Conservation (phyloP, 106 monocot genomes). For the Vanilla planifolia region DNA sequence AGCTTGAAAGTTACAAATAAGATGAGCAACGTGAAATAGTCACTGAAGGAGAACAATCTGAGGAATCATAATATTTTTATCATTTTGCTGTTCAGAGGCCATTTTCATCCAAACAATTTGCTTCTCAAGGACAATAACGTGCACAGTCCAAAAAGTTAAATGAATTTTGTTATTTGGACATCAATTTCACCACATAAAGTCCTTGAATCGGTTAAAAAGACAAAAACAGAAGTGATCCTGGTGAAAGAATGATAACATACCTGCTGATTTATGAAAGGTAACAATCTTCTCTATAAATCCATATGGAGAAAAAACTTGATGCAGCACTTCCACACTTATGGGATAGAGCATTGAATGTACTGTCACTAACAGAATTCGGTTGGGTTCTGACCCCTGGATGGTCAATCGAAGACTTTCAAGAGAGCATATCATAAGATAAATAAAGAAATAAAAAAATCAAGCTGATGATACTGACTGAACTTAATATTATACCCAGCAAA, state of each 20-base stretch:
- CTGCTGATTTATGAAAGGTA: slow-evolving; percentile 90
- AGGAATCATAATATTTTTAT: not conserved
- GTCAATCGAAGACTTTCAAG: slow-evolving; percentile 31
- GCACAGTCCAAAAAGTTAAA: no score
- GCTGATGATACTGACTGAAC: no score
- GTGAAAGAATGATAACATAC: slow-evolving; percentile 25
- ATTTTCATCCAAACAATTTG: no score
- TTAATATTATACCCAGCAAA: no score
- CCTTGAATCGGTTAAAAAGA: not conserved
- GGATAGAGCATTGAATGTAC: slow-evolving; percentile 89
- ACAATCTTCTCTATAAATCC: slow-evolving; percentile 93
- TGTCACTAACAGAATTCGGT: slow-evolving; percentile 88
- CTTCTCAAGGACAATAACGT: no score
- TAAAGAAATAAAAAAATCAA: no score
- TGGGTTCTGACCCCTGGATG: slow-evolving; percentile 76
- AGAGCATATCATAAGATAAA: no score
- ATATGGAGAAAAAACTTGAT: slow-evolving; percentile 89
- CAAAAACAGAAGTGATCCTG: no score
- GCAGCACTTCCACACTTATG: slow-evolving; percentile 87
- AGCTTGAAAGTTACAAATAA: not conserved
- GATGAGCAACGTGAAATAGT: not conserved
- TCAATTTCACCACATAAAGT: no score
- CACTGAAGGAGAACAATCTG: not conserved
- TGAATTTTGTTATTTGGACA: no score
- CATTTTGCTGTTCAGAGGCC: no score